Base-by-base conservation (phyloP, 768 basidiomycete species). In the Xerocomellus amylosporus region DNA sequence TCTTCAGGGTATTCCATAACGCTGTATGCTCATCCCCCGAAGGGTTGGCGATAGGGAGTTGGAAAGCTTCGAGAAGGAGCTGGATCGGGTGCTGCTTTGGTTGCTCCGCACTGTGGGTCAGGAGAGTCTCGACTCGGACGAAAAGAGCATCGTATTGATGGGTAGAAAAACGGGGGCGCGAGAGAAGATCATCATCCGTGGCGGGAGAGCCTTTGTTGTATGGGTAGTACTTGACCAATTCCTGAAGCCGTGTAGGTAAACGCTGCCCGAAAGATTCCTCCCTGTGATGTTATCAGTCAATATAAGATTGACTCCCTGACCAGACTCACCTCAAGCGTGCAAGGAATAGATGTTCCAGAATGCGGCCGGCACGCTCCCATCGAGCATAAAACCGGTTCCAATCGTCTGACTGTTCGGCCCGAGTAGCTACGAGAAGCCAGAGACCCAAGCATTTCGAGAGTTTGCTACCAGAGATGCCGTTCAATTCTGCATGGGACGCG, bases 341-440 rank as follows among this genome's bases (percentile, higher is more conserved):
- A 51, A 92, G 74, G 71, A 91, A 89, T 8, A 92, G 54, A 71
- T 92, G 90, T 60, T 91, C 90, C 46, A 91, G 64, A 39, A 87
- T 79, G 20, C 88, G 75, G 30, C 87, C 90, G 9, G 82, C 79
- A 28, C 77, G 75, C 60, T 92, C 87, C 90, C 90, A 92, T 30
- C 85, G 77, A 5, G 75, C 73, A 64, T 91, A 92, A 64, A 91
- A 90, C 9, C 75, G 65, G 13, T 67, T 53, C 85, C 84, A 89
- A 50, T 84, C 80, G 46, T 87, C 85, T 2, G 71, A 75, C 10
- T 73, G 71, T 40, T 78, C 75, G 4, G 75, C 71, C 26, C 79
- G 73, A 37, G 76, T 74, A 1, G 78, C 65, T 4, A 79, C 71
- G 14, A 92, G 71, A 20, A 91, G 70, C 90, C 90, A 92, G 45